phyloP scores from a whole-genome alignment of 768 basidiomycete genomes.

The Amanita polypyramis region DNA sequence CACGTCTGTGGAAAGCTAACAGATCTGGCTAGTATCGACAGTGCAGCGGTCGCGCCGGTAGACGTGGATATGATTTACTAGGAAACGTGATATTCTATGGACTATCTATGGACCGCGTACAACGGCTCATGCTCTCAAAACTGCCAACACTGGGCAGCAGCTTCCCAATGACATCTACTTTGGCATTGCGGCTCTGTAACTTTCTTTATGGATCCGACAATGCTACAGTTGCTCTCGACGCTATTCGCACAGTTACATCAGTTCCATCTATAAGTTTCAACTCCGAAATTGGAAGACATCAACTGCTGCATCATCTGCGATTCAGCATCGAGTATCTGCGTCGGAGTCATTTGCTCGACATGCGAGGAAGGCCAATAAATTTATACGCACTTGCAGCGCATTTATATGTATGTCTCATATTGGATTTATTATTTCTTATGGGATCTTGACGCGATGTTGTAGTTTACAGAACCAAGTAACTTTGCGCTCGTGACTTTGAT shows the following conservation, averaged over 20 bases:
- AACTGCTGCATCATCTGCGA: slow-evolving; percentile 54
- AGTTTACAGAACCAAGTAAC: slow-evolving; percentile 62
- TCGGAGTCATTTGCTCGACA: slow-evolving; percentile 41
- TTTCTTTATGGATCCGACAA: slow-evolving; percentile 51
- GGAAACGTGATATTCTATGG: slow-evolving; percentile 72
- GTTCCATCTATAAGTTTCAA: slow-evolving; percentile 51
- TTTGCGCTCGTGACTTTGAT: slow-evolving; percentile 52
- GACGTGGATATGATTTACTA: slow-evolving; percentile 58
- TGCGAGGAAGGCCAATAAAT: slow-evolving; percentile 45
- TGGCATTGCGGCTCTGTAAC: slow-evolving; percentile 54
- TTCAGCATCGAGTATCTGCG: slow-evolving; percentile 68
- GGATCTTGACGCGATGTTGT: neutral
- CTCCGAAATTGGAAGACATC: slow-evolving; percentile 42
- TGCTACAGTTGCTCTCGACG: slow-evolving; percentile 34
- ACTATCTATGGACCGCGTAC: slow-evolving; percentile 49
- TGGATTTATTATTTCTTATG: neutral
- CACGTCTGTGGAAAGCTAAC: slow-evolving; percentile 3
- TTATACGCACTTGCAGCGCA: slow-evolving; percentile 44
- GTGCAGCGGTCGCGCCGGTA: slow-evolving; percentile 64
- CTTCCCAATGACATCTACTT: slow-evolving; percentile 60
- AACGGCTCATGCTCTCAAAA: slow-evolving; percentile 52
- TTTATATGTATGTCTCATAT: slow-evolving; percentile 29
- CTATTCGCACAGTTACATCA: slow-evolving; percentile 40
- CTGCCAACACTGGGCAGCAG: slow-evolving; percentile 51
- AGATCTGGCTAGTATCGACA: slow-evolving; percentile 45